Conservation (phyloP, 805 yeast genomes). For the Zygosaccharomyces kombuchaensis region DNA sequence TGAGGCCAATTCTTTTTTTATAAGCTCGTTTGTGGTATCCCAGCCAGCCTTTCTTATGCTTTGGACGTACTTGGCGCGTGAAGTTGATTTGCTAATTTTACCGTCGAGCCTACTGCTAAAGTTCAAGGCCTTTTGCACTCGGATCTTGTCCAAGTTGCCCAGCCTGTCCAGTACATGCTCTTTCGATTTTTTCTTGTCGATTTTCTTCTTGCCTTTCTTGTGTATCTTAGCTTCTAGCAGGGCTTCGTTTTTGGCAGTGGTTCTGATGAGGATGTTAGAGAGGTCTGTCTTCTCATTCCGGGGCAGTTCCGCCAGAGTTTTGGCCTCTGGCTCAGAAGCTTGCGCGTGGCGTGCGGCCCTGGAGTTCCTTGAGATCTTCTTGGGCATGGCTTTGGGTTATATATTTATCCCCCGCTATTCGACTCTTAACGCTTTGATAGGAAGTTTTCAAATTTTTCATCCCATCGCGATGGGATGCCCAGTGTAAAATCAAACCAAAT, state of each 20-base stretch:
- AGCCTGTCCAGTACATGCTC: constrained; percentile 3
- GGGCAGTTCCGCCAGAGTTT: constrained; percentile 49
- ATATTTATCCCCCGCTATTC: neutral
- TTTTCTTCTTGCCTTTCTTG: constrained; percentile 32
- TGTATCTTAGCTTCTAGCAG: constrained; percentile 54
- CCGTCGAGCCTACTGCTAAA: constrained; percentile 52
- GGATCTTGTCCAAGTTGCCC: constrained; percentile 33
- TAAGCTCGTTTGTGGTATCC: constrained; percentile 59
- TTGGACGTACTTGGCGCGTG: constrained; percentile 59
- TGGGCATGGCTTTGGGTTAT: constrained; percentile 14
- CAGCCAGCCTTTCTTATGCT: constrained; percentile 64
- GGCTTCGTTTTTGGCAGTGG: constrained; percentile 61
- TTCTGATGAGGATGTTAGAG: constrained; percentile 61
- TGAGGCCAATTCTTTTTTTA: constrained; percentile 33
- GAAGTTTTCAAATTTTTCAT: constrained; percentile 3
- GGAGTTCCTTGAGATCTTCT: constrained; percentile 56
- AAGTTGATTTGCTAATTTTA: constrained; percentile 61
- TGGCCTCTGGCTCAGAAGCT: constrained; percentile 43
- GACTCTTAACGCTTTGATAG: neutral
- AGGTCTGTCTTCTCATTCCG: constrained; percentile 57
- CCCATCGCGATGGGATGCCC: constrained; percentile 4
- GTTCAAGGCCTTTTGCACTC: constrained; percentile 47
- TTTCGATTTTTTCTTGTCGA: constrained; percentile 25
- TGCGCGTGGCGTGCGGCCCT: constrained; percentile 75
- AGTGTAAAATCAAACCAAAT: neutral